Conservation (phyloP, 148 eudicot species). For the Silene conica region DNA sequence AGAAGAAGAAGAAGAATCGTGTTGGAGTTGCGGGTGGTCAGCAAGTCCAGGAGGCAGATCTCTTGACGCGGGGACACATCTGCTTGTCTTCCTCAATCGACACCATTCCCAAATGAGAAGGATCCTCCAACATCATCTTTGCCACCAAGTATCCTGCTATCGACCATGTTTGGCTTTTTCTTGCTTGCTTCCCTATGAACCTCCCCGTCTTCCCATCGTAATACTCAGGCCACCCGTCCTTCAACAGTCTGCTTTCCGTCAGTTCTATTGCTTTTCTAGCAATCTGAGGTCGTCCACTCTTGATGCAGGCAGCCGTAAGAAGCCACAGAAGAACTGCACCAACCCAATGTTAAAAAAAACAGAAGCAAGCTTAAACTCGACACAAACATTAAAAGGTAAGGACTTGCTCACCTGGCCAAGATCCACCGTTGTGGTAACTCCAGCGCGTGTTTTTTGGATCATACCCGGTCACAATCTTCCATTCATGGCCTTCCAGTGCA, state of each 20-base stretch:
- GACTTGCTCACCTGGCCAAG: constrained; percentile 64
- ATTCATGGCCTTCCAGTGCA: constrained; percentile 73
- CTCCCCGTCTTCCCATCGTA: constrained; percentile 53
- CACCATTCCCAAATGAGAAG: constrained; percentile 59
- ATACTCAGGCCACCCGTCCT: constrained; percentile 55
- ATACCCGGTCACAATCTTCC: constrained; percentile 79
- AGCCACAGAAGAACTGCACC: constrained; percentile 46
- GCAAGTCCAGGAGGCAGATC: constrained; percentile 48
- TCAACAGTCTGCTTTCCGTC: constrained; percentile 39
- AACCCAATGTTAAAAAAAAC: neutral
- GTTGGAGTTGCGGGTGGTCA: neutral
- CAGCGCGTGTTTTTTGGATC: constrained; percentile 76
- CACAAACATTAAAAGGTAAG: neutral
- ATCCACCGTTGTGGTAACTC: constrained; percentile 91
- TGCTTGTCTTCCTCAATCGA: constrained; percentile 57
- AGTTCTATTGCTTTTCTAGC: constrained; percentile 48
- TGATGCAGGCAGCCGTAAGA: constrained; percentile 49
- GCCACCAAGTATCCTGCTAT: constrained; percentile 60
- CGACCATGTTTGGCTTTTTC: constrained; percentile 55
- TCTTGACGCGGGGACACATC: constrained; percentile 41
- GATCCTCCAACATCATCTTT: constrained; percentile 57
- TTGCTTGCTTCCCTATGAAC: constrained; percentile 51
- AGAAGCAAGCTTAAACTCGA: neutral
- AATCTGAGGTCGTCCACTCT: constrained; percentile 58
- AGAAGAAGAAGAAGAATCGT: neutral